Evolutionary conservation across 352 stramenopile species (phyloP).

Genomic region (Phytophthora multivora): DNA sequence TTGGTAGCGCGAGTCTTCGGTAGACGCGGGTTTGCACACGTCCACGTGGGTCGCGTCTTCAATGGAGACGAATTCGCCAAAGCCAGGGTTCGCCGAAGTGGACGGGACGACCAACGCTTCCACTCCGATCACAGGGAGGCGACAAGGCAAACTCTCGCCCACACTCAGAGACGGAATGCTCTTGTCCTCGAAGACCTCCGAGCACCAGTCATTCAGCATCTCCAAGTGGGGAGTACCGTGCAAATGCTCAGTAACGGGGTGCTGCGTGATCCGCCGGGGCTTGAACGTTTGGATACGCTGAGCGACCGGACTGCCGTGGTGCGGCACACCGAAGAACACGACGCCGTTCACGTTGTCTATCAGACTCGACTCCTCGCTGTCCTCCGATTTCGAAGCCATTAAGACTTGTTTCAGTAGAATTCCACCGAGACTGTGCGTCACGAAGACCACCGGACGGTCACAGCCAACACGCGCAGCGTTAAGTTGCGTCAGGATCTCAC

Average conservation of each 20-base stretch:
- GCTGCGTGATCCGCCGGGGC: conserved; percentile 51
- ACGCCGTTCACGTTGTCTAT: conserved; percentile 74
- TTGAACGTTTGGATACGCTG: conserved; percentile 68
- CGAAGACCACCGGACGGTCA: conserved; percentile 78
- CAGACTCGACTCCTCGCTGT: conserved; percentile 25
- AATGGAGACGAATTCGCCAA: conserved; percentile 72
- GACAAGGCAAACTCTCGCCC: conserved; percentile 66
- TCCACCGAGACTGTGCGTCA: conserved; percentile 87
- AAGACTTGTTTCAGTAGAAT: conserved; percentile 85
- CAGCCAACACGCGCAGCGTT: conserved; percentile 63
- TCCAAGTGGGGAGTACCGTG: conserved; percentile 77
- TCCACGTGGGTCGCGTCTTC: conserved; percentile 69
- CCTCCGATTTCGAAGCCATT: conserved; percentile 42
- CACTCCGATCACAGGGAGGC: conserved; percentile 66
- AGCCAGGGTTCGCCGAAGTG: conserved; percentile 70
- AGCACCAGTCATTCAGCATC: conserved; percentile 84
- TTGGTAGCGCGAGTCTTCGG: conserved; percentile 62
- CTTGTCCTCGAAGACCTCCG: conserved; percentile 53
- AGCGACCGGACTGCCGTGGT: conserved; percentile 79
- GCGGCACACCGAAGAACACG: conserved; percentile 80
- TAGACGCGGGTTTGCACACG: conserved; percentile 75
- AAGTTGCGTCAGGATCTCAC: conserved; percentile 67
- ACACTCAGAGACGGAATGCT: conserved; percentile 67
- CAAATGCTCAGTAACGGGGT: conserved; percentile 76
- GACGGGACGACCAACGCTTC: conserved; percentile 78